Conservation (phyloP, 2,329 filamentous ascomycete species). For the Aureobasidium subglaciale region DNA sequence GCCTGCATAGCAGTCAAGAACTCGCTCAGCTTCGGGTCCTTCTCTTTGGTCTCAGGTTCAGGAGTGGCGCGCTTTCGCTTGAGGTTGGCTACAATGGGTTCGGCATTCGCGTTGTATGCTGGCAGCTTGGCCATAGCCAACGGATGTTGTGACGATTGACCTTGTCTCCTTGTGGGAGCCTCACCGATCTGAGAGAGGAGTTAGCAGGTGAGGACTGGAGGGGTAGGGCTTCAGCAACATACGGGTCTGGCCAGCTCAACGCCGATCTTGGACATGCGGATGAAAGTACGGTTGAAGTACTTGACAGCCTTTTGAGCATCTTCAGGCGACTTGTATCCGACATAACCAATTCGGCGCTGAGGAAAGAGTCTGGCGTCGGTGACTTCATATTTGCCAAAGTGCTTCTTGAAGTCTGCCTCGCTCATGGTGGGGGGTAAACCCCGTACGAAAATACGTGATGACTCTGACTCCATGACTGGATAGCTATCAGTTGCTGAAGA, state of each 20-base stretch:
- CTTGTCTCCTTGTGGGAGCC: conserved; percentile 18
- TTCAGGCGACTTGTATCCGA: conserved; percentile 80
- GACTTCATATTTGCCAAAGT: conserved; percentile 74
- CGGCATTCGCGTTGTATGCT: neutral
- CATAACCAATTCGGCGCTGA: conserved; percentile 85
- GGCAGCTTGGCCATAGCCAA: neutral
- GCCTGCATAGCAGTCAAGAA: conserved; percentile 77
- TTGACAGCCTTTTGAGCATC: conserved; percentile 78
- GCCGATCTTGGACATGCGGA: conserved; percentile 88
- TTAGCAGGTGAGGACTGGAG: neutral
- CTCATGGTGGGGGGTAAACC: conserved; percentile 78
- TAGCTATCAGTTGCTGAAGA: neutral
- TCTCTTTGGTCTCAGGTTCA: conserved; percentile 39
- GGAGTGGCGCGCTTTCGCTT: conserved; percentile 62
- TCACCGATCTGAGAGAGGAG: conserved; percentile 10
- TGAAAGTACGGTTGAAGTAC: conserved; percentile 92
- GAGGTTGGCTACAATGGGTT: conserved; percentile 30
- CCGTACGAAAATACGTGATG: conserved; percentile 64
- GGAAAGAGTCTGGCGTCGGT: conserved; percentile 91
- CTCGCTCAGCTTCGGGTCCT: conserved; percentile 77
- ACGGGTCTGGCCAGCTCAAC: conserved; percentile 85
- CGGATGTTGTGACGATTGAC: conserved; percentile 16
- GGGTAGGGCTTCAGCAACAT: conserved; percentile 25
- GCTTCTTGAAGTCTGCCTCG: conserved; percentile 78
- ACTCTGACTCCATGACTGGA: conserved; percentile 51